Evolutionary conservation across 2,329 filamentous ascomycete genomes (phyloP).

Genomic region (Hypoxylon sp.): DNA sequence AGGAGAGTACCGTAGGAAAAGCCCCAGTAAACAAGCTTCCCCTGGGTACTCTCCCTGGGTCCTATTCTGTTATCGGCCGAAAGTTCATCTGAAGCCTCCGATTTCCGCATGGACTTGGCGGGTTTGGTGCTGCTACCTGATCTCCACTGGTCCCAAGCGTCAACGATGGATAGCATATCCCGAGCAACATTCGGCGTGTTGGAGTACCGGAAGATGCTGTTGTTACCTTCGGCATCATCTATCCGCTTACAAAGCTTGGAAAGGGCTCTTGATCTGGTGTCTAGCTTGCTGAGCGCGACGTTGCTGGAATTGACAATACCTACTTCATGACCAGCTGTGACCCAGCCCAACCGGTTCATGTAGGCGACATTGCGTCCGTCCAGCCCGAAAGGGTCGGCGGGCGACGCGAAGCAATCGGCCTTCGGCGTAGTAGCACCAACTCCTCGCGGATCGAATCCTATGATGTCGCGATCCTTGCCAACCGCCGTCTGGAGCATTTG

Average conservation of each 20-base stretch:
- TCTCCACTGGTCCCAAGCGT: constrained; percentile 57
- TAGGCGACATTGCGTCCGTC: constrained; percentile 49
- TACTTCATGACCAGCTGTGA: constrained; percentile 48
- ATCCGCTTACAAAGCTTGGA: constrained; percentile 53
- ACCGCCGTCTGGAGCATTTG: constrained; percentile 54
- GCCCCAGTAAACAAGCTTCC: constrained; percentile 57
- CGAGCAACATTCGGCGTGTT: constrained; percentile 55
- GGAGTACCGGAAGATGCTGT: constrained; percentile 53
- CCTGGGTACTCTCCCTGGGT: constrained; percentile 41
- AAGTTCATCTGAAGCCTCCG: constrained; percentile 26
- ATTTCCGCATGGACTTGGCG: constrained; percentile 24
- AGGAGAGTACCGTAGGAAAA: constrained; percentile 58
- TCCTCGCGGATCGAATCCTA: constrained; percentile 64
- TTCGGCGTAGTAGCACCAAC: constrained; percentile 56
- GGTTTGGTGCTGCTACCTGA: constrained; percentile 26
- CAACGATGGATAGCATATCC: constrained; percentile 59
- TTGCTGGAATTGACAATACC: constrained; percentile 56
- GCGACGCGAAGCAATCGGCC: constrained; percentile 56
- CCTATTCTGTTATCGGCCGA: constrained; percentile 29
- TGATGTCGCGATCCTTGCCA: constrained; percentile 58
- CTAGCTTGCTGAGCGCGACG: constrained; percentile 50
- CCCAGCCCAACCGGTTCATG: constrained; percentile 55
- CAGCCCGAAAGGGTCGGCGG: constrained; percentile 42
- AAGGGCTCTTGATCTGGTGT: constrained; percentile 49
- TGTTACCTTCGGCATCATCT: constrained; percentile 48